phyloP scores from a whole-genome alignment of 2,329 filamentous ascomycete genomes.

The Cladosporium sp. region DNA sequence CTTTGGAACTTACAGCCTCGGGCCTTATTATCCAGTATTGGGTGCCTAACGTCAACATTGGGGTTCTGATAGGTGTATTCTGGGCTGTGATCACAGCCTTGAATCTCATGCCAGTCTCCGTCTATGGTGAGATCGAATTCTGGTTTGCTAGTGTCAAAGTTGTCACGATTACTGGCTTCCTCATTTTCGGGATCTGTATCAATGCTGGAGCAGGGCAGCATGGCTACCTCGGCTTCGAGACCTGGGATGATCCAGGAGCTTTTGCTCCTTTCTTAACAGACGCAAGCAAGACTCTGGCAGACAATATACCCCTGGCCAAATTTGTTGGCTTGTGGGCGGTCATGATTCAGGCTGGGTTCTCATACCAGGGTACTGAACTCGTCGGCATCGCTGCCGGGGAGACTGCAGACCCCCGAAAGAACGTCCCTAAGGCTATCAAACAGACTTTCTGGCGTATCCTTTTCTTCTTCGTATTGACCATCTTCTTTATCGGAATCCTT shows the following conservation, averaged over 20 bases:
- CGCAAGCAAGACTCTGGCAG: neutral
- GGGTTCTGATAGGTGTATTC: constrained; percentile 32
- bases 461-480: constrained; percentile 34
- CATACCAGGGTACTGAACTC: constrained; percentile 53
- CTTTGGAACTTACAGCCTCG: constrained; percentile 36
- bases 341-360: constrained; percentile 55
- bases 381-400: constrained; percentile 52
- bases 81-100: constrained; percentile 37
- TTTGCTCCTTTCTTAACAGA: constrained; percentile 33
- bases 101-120: constrained; percentile 48
- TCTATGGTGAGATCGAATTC: constrained; percentile 53
- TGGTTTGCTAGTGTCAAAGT: constrained; percentile 52
- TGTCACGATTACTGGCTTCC: constrained; percentile 46
- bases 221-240: constrained; percentile 59
- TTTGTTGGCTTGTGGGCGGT: constrained; percentile 51
- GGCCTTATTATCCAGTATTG: constrained; percentile 38
- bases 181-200: constrained; percentile 39
- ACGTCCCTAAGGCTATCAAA: constrained; percentile 33
- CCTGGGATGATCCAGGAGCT: constrained; percentile 34
- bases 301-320: constrained; percentile 28
- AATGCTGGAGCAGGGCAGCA: constrained; percentile 41
- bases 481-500: constrained; percentile 34
- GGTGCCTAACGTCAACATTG: constrained; percentile 38
- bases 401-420: constrained; percentile 49
- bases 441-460: constrained; percentile 35